A percentile compares a stretch with the other conserved stretches of the same genome.
These are phyloP conservation scores for Ogataea thermomethanolica DNA, from an alignment of 805 yeast genomes.

Conservation along the genomic window DNA sequence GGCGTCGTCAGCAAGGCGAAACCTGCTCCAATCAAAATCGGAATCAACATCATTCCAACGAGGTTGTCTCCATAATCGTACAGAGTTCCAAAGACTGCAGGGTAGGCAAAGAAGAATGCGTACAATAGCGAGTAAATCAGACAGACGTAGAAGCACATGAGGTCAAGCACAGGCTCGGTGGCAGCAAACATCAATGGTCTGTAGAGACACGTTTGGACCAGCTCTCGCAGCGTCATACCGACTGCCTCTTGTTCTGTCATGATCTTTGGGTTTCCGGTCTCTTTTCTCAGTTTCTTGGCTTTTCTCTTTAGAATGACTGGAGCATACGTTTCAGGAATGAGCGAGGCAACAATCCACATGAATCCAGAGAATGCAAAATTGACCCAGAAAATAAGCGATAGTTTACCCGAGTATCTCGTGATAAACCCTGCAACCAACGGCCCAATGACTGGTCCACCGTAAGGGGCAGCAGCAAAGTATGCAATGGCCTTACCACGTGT, in stretches of 20 bases:
- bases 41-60: slow-evolving; percentile 85
- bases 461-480: slow-evolving; percentile 87
- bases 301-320: slow-evolving; percentile 70
- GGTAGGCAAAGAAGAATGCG: slow-evolving; percentile 94
- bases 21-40: slow-evolving; percentile 83
- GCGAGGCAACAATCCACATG: slow-evolving; percentile 62
- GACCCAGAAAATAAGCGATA: slow-evolving; percentile 80
- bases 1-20: slow-evolving; percentile 76
- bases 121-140: slow-evolving; percentile 85
- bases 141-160: slow-evolving; percentile 83
- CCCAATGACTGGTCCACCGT: slow-evolving; percentile 89
- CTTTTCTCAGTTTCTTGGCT: slow-evolving; percentile 65
- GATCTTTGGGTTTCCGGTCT: slow-evolving; percentile 77
- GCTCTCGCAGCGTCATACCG: slow-evolving; percentile 64
- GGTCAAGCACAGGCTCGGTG: slow-evolving; percentile 81
- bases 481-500: slow-evolving; percentile 89
- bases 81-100: slow-evolving; percentile 76
- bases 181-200: slow-evolving; percentile 76
- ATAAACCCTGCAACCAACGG: slow-evolving; percentile 88
- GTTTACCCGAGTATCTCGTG: slow-evolving; percentile 61
- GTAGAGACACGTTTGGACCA: slow-evolving; percentile 65
- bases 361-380: slow-evolving; percentile 89
- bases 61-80: slow-evolving; percentile 75
- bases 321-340: slow-evolving; percentile 88
- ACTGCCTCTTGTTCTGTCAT: slow-evolving; percentile 93